phyloP scores from a whole-genome alignment of 2,329 filamentous ascomycete genomes.

The Apiospora aurea region DNA sequence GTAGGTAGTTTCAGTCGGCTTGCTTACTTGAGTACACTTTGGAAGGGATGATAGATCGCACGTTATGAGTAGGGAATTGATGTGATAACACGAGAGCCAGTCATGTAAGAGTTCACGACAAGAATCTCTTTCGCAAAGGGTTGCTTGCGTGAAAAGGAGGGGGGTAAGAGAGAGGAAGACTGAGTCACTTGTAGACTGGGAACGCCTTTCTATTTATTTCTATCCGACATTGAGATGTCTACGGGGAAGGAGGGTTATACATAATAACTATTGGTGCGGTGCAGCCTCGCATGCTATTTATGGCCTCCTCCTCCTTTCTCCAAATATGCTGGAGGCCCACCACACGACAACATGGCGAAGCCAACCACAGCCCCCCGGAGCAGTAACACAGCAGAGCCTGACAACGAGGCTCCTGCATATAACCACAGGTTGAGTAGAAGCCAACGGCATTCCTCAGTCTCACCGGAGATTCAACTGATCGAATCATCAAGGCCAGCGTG shows the following conservation, averaged over 20 bases:
- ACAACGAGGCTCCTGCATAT: neutral
- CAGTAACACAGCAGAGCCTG: neutral
- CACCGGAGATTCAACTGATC: neutral
- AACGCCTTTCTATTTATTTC: neutral
- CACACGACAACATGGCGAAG: neutral
- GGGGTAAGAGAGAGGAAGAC: too few species aligned
- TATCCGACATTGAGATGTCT: neutral
- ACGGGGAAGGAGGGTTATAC: neutral
- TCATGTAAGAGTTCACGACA: neutral
- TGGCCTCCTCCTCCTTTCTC: neutral
- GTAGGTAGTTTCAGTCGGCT: neutral
- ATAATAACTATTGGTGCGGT: neutral
- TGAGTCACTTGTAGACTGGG: neutral
- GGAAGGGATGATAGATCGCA: neutral
- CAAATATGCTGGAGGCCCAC: constrained; percentile 15
- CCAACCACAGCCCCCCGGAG: neutral
- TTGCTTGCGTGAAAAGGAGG: neutral
- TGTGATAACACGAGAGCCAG: neutral
- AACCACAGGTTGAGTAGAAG: neutral
- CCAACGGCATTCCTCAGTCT: neutral
- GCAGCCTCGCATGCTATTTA: neutral
- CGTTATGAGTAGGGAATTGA: neutral
- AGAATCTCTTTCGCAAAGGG: neutral
- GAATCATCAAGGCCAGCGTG: neutral
- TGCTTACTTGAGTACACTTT: neutral